Percentiles rank a stretch among this genome's conserved stretches.
Conservation (phyloP, 257 asterid species). For the Solanum rostratum region DNA sequence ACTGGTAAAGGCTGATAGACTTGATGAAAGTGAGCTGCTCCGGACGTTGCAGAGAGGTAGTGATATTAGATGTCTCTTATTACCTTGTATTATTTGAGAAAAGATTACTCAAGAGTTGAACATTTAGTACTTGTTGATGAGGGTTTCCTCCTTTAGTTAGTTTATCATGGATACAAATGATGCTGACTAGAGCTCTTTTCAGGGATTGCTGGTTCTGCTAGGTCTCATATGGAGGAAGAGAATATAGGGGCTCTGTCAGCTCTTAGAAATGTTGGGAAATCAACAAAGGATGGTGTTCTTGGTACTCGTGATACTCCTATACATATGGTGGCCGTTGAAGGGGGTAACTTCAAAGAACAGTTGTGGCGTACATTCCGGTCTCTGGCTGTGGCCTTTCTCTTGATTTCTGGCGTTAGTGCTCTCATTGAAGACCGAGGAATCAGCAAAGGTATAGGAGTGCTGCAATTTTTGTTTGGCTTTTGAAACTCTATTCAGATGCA, state of each 20-base stretch:
- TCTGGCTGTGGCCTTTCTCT: slow-evolving; percentile 61
- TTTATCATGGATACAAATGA: not conserved
- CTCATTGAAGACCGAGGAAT: slow-evolving; percentile 85
- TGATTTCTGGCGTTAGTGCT: slow-evolving; percentile 78
- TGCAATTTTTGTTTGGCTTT: not conserved
- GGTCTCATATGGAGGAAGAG: slow-evolving; percentile 42
- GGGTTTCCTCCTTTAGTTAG: not conserved
- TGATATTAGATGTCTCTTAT: not conserved
- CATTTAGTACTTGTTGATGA: not conserved
- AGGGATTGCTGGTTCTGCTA: slow-evolving; percentile 44
- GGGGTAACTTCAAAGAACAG: slow-evolving; percentile 79
- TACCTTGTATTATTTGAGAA: not conserved
- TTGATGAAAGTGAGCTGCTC: slow-evolving; percentile 74
- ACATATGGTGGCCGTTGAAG: slow-evolving; percentile 89
- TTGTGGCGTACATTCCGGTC: slow-evolving; percentile 86
- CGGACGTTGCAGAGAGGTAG: slow-evolving; percentile 71
- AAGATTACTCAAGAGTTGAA: not conserved
- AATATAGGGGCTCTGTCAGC: slow-evolving; percentile 54
- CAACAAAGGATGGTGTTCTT: slow-evolving; percentile 60
- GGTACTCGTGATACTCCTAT: slow-evolving; percentile 85
- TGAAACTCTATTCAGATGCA: not conserved
- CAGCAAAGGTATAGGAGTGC: slow-evolving; percentile 54
- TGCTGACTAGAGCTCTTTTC: slow-evolving; percentile 1
- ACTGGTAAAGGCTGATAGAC: slow-evolving; percentile 71
- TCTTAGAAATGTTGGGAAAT: slow-evolving; percentile 54